Percentiles rank a stretch among this genome's conserved stretches.
These are phyloP conservation scores for Moricandia arvensis DNA, from an alignment of 345 rosid genomes.

Conservation along the genomic window DNA sequence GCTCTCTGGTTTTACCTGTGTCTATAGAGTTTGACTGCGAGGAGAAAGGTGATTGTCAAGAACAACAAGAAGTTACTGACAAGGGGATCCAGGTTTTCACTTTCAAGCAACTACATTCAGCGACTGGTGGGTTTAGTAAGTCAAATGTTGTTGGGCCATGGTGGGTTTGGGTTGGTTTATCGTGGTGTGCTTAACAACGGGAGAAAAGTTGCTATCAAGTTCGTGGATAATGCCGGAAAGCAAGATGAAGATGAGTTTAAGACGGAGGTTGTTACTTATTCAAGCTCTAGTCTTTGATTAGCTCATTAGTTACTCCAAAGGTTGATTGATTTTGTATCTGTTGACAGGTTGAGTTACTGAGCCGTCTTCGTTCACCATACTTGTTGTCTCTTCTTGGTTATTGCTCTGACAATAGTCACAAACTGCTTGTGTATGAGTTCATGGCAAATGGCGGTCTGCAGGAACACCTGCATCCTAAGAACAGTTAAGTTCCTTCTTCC, in stretches of 20 bases:
- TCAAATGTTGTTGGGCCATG: slow-evolving; percentile 88
- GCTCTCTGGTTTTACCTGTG: background rate
- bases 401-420: slow-evolving; percentile 63
- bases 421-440: slow-evolving; percentile 75
- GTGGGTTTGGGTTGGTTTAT: slow-evolving; percentile 77
- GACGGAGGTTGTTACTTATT: slow-evolving; percentile 60
- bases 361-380: slow-evolving; percentile 70
- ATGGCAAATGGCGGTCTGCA: slow-evolving; percentile 84
- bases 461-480: slow-evolving; percentile 73
- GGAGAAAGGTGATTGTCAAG: slow-evolving; percentile 45
- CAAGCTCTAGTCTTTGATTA: background rate
- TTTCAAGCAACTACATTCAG: slow-evolving; percentile 82
- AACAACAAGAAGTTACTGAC: slow-evolving; percentile 42
- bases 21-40: slow-evolving; percentile 50
- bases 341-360: slow-evolving; percentile 73
- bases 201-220: slow-evolving; percentile 71
- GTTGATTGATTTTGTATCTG: slow-evolving; percentile 12
- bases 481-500: slow-evolving; percentile 47
- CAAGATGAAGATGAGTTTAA: slow-evolving; percentile 93
- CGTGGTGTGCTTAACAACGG: slow-evolving; percentile 68
- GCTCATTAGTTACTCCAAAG: background rate
- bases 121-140: slow-evolving; percentile 86
- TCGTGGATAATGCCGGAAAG: slow-evolving; percentile 81
- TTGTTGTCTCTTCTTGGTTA: slow-evolving; percentile 77
- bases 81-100: slow-evolving; percentile 68